Evolutionary conservation across 2,329 filamentous ascomycete genomes (phyloP).

Genomic region (Didymella glomerata): DNA sequence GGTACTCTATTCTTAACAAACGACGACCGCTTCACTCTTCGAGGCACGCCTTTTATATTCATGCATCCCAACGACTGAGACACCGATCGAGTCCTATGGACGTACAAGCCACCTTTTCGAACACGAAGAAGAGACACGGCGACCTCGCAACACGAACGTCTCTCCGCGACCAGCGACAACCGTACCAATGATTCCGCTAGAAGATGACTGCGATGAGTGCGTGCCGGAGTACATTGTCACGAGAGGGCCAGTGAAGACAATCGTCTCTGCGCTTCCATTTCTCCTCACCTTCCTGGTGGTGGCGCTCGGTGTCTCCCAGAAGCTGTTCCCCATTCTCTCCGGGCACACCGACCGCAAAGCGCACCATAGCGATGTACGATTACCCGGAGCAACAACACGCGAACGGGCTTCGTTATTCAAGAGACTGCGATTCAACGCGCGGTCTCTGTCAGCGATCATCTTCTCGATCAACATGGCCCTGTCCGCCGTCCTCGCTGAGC

Average conservation of each 20-base stretch:
- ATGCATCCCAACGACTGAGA: slow-evolving; percentile 25
- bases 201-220: slow-evolving; percentile 66
- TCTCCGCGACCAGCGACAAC: slow-evolving; percentile 5
- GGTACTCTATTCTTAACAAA: slow-evolving; percentile 13
- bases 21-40: slow-evolving; percentile 8
- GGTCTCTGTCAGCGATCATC: slow-evolving; percentile 65
- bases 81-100: slow-evolving; percentile 36
- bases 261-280: slow-evolving; percentile 74
- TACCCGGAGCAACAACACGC: slow-evolving; percentile 54
- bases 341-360: slow-evolving; percentile 64
- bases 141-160: slow-evolving; percentile 5
- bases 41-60: slow-evolving; percentile 15
- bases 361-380: slow-evolving; percentile 68
- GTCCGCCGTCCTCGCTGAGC: slow-evolving; percentile 77
- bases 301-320: slow-evolving; percentile 68
- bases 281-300: slow-evolving; percentile 73
- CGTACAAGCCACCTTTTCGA: slow-evolving; percentile 27
- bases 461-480: slow-evolving; percentile 82
- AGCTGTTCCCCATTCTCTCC: slow-evolving; percentile 77
- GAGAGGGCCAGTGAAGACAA: slow-evolving; percentile 58
- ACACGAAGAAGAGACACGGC: slow-evolving; percentile 16
- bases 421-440: slow-evolving; percentile 51
- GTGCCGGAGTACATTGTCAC: slow-evolving; percentile 59
- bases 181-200: slow-evolving; percentile 47
- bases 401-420: slow-evolving; percentile 40